A percentile compares a stretch with the other conserved stretches of the same genome.
These are phyloP conservation scores for Pseudotulostoma volvatum DNA, from an alignment of 495 filamentous ascomycete species.

Conservation along the genomic window DNA sequence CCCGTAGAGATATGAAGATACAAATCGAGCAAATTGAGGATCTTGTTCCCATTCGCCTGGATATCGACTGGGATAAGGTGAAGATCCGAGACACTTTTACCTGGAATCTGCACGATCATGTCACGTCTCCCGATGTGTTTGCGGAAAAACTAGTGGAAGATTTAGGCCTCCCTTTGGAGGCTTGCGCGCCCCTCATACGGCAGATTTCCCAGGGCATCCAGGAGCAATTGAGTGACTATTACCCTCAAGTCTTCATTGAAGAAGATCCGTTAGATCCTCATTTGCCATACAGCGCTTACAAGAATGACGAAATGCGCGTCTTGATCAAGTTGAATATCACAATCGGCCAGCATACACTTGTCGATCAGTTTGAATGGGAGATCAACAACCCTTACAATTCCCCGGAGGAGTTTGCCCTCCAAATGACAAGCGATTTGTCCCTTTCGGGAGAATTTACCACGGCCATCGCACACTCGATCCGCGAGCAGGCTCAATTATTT, in stretches of 20 bases:
- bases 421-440: conserved; percentile 80
- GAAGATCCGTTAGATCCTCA: conserved; percentile 84
- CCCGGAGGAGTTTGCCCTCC: conserved; percentile 80
- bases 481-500: conserved; percentile 88
- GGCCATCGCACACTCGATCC: conserved; percentile 90
- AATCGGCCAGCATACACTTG: conserved; percentile 82
- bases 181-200: conserved; percentile 46
- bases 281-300: conserved; percentile 82
- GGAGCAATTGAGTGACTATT: conserved; percentile 85
- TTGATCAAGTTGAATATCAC: conserved; percentile 93
- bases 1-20: conserved; percentile 58
- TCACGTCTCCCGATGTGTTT: conserved; percentile 62
- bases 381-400: conserved; percentile 89
- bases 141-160: conserved; percentile 84
- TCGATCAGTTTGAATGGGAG: conserved; percentile 99
- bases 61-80: conserved; percentile 91
- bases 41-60: conserved; percentile 75
- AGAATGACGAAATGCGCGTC: conserved; percentile 97
- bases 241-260: conserved; percentile 74
- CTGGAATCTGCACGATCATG: conserved; percentile 89
- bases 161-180: conserved; percentile 57
- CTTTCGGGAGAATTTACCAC: conserved; percentile 93
- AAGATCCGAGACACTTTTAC: conserved; percentile 96
- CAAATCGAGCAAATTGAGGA: conserved; percentile 86
- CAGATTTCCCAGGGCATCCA: conserved; percentile 65